Evolutionary conservation across 345 rosid species (phyloP).

Genomic region (Cochlearia excelsa): DNA sequence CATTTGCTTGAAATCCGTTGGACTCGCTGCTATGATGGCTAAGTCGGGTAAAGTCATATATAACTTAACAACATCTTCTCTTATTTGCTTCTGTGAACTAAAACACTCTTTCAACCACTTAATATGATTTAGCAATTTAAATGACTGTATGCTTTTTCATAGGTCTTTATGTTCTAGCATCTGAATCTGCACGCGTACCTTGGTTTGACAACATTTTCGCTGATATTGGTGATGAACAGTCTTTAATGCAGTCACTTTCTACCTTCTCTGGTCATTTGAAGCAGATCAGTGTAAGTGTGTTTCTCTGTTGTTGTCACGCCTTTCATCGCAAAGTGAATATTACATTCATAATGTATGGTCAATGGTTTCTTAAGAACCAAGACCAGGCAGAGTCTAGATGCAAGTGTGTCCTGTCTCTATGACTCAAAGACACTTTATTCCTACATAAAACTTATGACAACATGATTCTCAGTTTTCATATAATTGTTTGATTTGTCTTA

Average conservation of each 20-base stretch:
- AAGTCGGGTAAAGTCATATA: slow-evolving; percentile 58
- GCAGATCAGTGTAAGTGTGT: slow-evolving; percentile 71
- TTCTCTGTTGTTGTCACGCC: slow-evolving; percentile 1
- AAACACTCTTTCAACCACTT: not conserved
- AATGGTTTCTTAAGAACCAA: too few relatives aligned
- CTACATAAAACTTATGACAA: too few relatives aligned
- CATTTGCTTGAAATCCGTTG: slow-evolving; percentile 83
- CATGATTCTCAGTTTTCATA: too few relatives aligned
- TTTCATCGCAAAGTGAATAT: too few relatives aligned
- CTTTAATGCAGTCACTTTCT: slow-evolving; percentile 84
- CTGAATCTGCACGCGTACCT: slow-evolving; percentile 81
- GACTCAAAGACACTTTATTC: slow-evolving; percentile 2
- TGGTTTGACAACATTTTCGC: slow-evolving; percentile 94
- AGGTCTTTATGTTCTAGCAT: slow-evolving; percentile 80
- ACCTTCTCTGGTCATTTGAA: slow-evolving; percentile 94
- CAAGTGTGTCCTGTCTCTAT: slow-evolving; percentile 6
- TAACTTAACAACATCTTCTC: not conserved
- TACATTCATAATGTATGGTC: too few relatives aligned
- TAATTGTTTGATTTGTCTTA: not conserved
- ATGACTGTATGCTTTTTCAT: slow-evolving; percentile 23
- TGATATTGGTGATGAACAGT: slow-evolving; percentile 95
- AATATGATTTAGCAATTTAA: too few relatives aligned
- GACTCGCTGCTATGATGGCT: slow-evolving; percentile 95
- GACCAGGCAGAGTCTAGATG: too few relatives aligned
- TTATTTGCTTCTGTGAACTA: slow-evolving; percentile 6